Evolutionary conservation across 2,329 filamentous ascomycete species (phyloP).

Genomic region (Hypoxylon sp.): DNA sequence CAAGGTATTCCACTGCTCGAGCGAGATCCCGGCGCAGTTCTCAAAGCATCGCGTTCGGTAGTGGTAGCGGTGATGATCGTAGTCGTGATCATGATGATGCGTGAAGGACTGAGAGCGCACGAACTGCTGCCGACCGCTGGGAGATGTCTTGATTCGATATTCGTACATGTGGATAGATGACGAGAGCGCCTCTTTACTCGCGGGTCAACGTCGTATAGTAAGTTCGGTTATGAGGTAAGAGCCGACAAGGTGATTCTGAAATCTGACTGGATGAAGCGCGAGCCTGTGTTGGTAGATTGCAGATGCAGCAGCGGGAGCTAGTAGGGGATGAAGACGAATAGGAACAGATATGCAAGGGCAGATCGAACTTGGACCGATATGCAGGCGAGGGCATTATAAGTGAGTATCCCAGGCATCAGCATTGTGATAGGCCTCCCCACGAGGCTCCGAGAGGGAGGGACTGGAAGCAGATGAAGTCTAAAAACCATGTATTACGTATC

Average conservation of each 20-base stretch:
- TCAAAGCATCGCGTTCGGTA: constrained; percentile 35
- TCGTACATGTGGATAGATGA: constrained; percentile 33
- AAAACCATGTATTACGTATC: constrained; percentile 19
- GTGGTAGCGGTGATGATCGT: constrained; percentile 29
- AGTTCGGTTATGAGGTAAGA: constrained; percentile 9
- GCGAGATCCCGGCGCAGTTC: constrained; percentile 39
- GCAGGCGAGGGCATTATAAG: constrained; percentile 38
- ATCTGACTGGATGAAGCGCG: constrained; percentile 26
- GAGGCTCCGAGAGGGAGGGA: constrained; percentile 27
- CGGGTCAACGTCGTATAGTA: constrained; percentile 13
- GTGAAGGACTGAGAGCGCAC: constrained; percentile 38
- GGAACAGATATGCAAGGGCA: constrained; percentile 33
- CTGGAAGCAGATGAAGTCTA: constrained; percentile 25
- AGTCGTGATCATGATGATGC: constrained; percentile 29
- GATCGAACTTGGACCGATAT: constrained; percentile 28
- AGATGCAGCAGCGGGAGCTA: constrained; percentile 39
- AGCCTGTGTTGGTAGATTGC: constrained; percentile 27
- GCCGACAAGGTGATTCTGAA: constrained; percentile 19
- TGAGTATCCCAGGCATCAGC: constrained; percentile 32
- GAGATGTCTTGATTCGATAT: constrained; percentile 24
- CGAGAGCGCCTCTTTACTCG: constrained; percentile 22
- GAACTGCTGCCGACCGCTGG: constrained; percentile 29
- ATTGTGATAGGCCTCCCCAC: constrained; percentile 39
- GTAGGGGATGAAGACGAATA: constrained; percentile 36
- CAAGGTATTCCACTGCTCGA: constrained; percentile 39